Evolutionary conservation across 2,329 filamentous ascomycete species (phyloP), one percentile per base, ranked within the genome.

Genomic region (Talaromyces sp.): DNA sequence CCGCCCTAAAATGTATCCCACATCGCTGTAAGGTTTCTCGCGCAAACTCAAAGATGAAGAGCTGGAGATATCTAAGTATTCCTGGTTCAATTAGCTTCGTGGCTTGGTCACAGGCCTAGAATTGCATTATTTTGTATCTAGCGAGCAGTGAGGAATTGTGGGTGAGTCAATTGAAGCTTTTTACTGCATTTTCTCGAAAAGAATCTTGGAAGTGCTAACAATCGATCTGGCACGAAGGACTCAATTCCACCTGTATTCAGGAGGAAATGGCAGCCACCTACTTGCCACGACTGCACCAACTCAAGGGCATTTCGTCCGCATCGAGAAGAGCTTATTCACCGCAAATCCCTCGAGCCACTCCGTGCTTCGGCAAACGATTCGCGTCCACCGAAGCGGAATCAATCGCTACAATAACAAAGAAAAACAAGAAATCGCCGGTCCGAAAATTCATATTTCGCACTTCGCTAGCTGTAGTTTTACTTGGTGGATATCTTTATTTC

Each of bases 401-500:
- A 35, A 41, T 49, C n/a, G 59, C 50, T 2, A 58, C 56, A 19
- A 35, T 62, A 25, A 35, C 56, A 35, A 66, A 73, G 25, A 73
- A 74, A 1, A 74, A 74, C 62, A 74, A 74, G 35, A 72, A 72
- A 19, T 62, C 69, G 5, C 62, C 69, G 3, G 68, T 74, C 13
- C 73, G 69, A 52, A 74, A 73, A 60, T 73, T 68, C 8, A 64
- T 77, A 19, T 69, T 77, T 25, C 85, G 86, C 58, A 84, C 86
- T 22, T 80, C 85, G 1, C 70, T 89, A 49, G 77, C 83, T 1
- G 69, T 88, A 6, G 77, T 78, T 6, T 68, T 81, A 15, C 71
- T 78, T 49, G 78, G 83, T 54, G 78, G 82, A 50, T 92, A 89
- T 75, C 77, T 90, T 68, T 92, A 92, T 73, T 79, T 82, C n/a